phyloP scores from a whole-genome alignment of 2,329 filamentous ascomycete species.

The Sporothrix dimorphospora region DNA sequence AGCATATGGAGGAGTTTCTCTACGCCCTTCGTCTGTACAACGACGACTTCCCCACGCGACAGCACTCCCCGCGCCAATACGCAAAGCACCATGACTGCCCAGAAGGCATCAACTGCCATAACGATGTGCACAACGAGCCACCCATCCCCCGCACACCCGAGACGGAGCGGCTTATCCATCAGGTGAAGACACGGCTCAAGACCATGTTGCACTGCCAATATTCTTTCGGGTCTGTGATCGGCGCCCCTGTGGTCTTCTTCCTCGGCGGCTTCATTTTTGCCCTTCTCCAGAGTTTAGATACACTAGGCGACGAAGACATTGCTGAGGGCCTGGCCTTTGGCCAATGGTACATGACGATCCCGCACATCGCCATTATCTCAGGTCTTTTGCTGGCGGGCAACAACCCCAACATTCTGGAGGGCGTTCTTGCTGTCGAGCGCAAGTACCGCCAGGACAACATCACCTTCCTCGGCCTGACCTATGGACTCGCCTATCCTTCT shows the following conservation, averaged over 20 bases:
- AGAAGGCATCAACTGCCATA: neutral
- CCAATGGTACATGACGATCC: slow-evolving; percentile 38
- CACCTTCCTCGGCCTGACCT: slow-evolving; percentile 32
- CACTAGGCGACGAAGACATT: slow-evolving; percentile 33
- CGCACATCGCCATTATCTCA: slow-evolving; percentile 38
- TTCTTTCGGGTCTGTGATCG: slow-evolving; percentile 38
- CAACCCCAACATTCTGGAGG: slow-evolving; percentile 39
- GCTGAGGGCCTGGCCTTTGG: slow-evolving; percentile 33
- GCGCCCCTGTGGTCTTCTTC: slow-evolving; percentile 38
- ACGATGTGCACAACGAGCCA: slow-evolving; percentile 25
- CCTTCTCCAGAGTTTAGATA: slow-evolving; percentile 32
- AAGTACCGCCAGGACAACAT: slow-evolving; percentile 29
- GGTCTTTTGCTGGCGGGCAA: slow-evolving; percentile 38
- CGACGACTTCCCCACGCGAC: slow-evolving; percentile 29
- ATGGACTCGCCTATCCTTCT: slow-evolving; percentile 36
- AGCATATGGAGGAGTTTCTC: slow-evolving; percentile 37
- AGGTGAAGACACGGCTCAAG: slow-evolving; percentile 35
- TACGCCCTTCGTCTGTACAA: slow-evolving; percentile 35
- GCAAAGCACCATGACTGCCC: slow-evolving; percentile 21
- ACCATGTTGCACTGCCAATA: slow-evolving; percentile 38
- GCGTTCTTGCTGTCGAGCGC: slow-evolving; percentile 34
- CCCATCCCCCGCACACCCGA: slow-evolving; percentile 26
- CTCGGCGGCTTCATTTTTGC: slow-evolving; percentile 38
- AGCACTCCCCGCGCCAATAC: slow-evolving; percentile 34
- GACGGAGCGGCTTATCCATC: slow-evolving; percentile 26